Evolutionary conservation across 2,329 filamentous ascomycete species (phyloP).

Genomic region (Trichothecium roseum): DNA sequence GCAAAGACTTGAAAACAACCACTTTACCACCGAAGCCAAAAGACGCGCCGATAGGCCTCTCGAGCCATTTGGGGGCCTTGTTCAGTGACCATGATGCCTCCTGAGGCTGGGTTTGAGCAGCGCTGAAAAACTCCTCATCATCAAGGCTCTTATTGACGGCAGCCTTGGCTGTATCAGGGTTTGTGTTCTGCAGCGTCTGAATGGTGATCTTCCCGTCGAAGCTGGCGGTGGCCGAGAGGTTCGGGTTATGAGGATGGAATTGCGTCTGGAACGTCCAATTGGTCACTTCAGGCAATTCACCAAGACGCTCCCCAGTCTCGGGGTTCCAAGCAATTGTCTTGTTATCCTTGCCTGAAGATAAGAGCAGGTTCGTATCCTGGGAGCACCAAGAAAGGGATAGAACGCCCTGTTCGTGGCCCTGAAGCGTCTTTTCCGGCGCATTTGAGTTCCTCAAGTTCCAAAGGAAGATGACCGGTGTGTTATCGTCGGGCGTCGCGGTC

Average conservation of each 20-base stretch:
- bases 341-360: slow-evolving; percentile 96
- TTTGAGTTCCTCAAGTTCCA: slow-evolving; percentile 97
- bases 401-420: slow-evolving; percentile 90
- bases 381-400: slow-evolving; percentile 91
- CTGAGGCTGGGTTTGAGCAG: slow-evolving; percentile 85
- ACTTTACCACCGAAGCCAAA: slow-evolving; percentile 96
- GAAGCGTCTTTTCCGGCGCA: slow-evolving; percentile 77
- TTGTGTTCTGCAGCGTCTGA: slow-evolving; percentile 91
- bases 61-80: slow-evolving; percentile 83
- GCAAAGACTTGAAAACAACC: slow-evolving; percentile 57
- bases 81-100: slow-evolving; percentile 77
- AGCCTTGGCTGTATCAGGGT: slow-evolving; percentile 59
- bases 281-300: slow-evolving; percentile 94
- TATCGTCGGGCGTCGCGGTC: slow-evolving; percentile 84
- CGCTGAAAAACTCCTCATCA: slow-evolving; percentile 93
- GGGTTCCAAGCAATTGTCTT: slow-evolving; percentile 94
- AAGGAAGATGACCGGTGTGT: slow-evolving; percentile 74
- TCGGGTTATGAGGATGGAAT: slow-evolving; percentile 90
- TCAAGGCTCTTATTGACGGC: slow-evolving; percentile 62
- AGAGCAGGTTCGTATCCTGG: slow-evolving; percentile 77
- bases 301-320: slow-evolving; percentile 74
- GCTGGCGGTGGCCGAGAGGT: slow-evolving; percentile 84
- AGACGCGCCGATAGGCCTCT: slow-evolving; percentile 73
- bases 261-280: slow-evolving; percentile 97
- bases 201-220: slow-evolving; percentile 95